phyloP scores from a whole-genome alignment of 352 stramenopile genomes.

The Globisporangium sylvaticum region DNA sequence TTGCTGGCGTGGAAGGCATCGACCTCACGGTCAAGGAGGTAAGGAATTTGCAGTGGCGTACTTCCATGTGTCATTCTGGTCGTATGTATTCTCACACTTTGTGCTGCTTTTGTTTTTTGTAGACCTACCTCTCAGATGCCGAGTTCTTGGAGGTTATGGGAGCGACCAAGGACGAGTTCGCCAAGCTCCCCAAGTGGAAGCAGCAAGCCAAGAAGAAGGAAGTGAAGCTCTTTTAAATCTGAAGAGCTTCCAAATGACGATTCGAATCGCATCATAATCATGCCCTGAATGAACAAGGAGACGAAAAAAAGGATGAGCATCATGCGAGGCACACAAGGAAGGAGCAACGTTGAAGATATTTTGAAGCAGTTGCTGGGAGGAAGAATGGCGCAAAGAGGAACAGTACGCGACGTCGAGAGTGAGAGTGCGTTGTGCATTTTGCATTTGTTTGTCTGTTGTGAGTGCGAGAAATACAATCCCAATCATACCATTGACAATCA shows the following conservation, averaged over 20 bases:
- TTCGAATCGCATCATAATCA: neutral
- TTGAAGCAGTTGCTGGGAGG: too few relatives aligned
- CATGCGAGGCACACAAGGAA: too few relatives aligned
- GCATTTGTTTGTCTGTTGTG: too few relatives aligned
- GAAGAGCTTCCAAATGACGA: neutral
- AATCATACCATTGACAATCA: too few relatives aligned
- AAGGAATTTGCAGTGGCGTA: slow-evolving; percentile 4
- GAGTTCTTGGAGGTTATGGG: slow-evolving; percentile 77
- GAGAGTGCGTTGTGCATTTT: neutral
- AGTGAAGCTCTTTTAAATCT: slow-evolving; percentile 72
- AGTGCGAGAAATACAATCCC: neutral
- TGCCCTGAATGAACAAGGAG: neutral
- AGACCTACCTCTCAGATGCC: slow-evolving; percentile 75
- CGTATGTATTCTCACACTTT: slow-evolving; percentile 6
- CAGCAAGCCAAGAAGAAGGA: slow-evolving; percentile 88
- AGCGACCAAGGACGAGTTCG: slow-evolving; percentile 56
- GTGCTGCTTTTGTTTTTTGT: slow-evolving; percentile 9
- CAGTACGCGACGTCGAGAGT: neutral
- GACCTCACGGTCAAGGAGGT: slow-evolving; percentile 75
- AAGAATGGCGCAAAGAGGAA: neutral
- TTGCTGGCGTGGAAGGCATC: slow-evolving; percentile 73
- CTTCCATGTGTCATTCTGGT: slow-evolving; percentile 5
- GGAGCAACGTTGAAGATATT: too few relatives aligned
- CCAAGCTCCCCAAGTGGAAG: slow-evolving; percentile 79
- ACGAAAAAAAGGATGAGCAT: neutral